phyloP scores from a whole-genome alignment of 1,139 yeast genomes.

The Candida gigantensis region DNA sequence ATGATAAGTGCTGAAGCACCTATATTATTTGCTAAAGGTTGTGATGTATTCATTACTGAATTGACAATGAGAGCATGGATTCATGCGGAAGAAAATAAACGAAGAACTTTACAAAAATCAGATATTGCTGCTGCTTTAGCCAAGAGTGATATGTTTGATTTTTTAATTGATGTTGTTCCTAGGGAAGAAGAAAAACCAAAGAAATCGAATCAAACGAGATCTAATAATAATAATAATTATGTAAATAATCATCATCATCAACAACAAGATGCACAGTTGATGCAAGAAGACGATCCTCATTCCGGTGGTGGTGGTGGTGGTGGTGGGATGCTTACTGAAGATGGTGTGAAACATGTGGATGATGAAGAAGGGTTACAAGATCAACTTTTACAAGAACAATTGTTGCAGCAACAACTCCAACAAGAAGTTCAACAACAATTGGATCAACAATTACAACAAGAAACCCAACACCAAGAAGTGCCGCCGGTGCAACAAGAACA shows the following conservation, averaged over 20 bases:
- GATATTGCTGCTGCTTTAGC: slow-evolving; percentile 96
- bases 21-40: slow-evolving; percentile 92
- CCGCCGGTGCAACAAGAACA: too few relatives aligned
- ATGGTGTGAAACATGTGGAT: slow-evolving; percentile 2
- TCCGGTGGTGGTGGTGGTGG: too few relatives aligned
- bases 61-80: slow-evolving; percentile 99
- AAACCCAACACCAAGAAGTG: slow-evolving; percentile 10
- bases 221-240: too few relatives aligned
- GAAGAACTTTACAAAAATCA: slow-evolving; percentile 88
- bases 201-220: slow-evolving; percentile 21
- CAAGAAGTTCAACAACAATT: slow-evolving; percentile 10
- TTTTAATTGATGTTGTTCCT: slow-evolving; percentile 92
- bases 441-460: too few relatives aligned
- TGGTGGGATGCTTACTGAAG: slow-evolving; percentile 3
- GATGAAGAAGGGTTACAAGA: slow-evolving; percentile 13
- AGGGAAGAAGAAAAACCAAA: slow-evolving; percentile 69
- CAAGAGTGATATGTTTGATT: slow-evolving; percentile 95
- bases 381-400: slow-evolving; percentile 18
- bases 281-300: too few relatives aligned
- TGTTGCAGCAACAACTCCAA: slow-evolving; percentile 16
- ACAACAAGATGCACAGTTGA: too few relatives aligned
- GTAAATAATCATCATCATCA: slow-evolving; percentile 11
- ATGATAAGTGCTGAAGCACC: slow-evolving; percentile 99
- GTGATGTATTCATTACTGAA: slow-evolving; percentile 95
- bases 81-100: slow-evolving; percentile 93